These are phyloP conservation scores for Pseudotulostoma volvatum DNA, from an alignment of 495 filamentous ascomycete species.

Conservation along the genomic window DNA sequence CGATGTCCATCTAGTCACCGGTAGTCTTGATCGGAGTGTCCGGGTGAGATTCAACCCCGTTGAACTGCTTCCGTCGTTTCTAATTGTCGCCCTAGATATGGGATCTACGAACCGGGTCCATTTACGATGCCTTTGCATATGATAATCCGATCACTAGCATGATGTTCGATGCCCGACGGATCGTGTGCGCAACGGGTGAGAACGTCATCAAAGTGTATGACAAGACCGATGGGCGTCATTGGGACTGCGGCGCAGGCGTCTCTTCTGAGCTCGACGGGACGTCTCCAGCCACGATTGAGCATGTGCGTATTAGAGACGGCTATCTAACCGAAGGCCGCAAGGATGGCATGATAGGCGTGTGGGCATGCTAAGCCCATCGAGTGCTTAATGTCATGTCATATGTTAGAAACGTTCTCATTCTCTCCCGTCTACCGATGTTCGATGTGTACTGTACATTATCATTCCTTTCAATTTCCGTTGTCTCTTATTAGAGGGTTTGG, in stretches of 20 bases:
- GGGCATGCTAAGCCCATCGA: slow-evolving; percentile 83
- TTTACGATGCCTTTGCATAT: slow-evolving; percentile 92
- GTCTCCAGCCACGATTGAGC: slow-evolving; percentile 57
- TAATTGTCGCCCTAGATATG: slow-evolving; percentile 52
- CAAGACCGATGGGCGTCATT: slow-evolving; percentile 87
- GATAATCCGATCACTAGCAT: slow-evolving; percentile 87
- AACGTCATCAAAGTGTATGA: slow-evolving; percentile 94
- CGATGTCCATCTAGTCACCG: slow-evolving; percentile 86
- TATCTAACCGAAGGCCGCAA: slow-evolving; percentile 82
- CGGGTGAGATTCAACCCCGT: slow-evolving; percentile 43
- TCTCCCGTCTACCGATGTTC: too few relatives aligned
- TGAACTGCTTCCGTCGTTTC: slow-evolving; percentile 5
- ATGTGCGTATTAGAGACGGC: slow-evolving; percentile 81
- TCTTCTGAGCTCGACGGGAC: slow-evolving; percentile 43
- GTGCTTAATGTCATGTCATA: too few relatives aligned
- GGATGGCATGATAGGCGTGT: slow-evolving; percentile 79
- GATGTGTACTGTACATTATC: too few relatives aligned
- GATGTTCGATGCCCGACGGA: slow-evolving; percentile 90
- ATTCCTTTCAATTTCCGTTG: too few relatives aligned
- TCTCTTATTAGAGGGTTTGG: too few relatives aligned
- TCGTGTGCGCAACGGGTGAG: slow-evolving; percentile 81
- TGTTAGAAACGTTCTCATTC: too few relatives aligned
- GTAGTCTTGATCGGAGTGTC: slow-evolving; percentile 84
- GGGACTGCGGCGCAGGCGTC: slow-evolving; percentile 86
- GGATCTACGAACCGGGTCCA: slow-evolving; percentile 92